Evolutionary conservation across 768 basidiomycete species (phyloP).

Genomic region (Phylloporus sp.): DNA sequence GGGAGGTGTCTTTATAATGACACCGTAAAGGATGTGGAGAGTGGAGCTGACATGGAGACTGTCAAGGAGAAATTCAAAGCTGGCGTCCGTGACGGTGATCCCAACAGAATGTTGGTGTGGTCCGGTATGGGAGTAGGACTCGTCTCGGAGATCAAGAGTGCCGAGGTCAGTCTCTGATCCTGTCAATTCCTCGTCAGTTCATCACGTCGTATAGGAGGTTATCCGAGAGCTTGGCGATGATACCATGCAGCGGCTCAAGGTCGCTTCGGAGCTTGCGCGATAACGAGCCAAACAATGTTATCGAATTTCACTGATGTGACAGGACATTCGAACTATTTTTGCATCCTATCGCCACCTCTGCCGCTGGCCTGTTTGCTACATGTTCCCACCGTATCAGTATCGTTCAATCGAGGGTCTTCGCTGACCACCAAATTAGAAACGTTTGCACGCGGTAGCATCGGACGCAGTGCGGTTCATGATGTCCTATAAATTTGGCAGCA

Average conservation of each 20-base stretch:
- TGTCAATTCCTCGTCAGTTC: not conserved
- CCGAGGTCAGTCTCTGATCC: conserved; percentile 31
- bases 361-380: not conserved
- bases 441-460: not conserved
- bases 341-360: conserved; percentile 2
- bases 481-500: conserved; percentile 6
- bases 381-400: conserved; percentile 19
- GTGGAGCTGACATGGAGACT: conserved; percentile 39
- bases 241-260: conserved; percentile 34
- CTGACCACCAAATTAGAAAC: conserved; percentile 8
- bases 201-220: conserved; percentile 41
- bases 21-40: conserved; percentile 54
- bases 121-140: conserved; percentile 61
- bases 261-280: conserved; percentile 23
- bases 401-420: conserved; percentile 3
- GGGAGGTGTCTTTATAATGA: conserved; percentile 45
- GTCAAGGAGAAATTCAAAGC: conserved; percentile 43
- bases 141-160: conserved; percentile 42
- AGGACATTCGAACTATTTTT: conserved; percentile 7
- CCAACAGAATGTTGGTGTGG: conserved; percentile 57
- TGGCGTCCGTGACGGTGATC: conserved; percentile 42
- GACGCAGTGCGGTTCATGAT: conserved; percentile 9
- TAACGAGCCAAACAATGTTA: conserved; percentile 14
- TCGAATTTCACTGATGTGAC: conserved; percentile 20
- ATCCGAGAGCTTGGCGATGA: conserved; percentile 49